phyloP scores from a whole-genome alignment of 2,329 filamentous ascomycete genomes.

The Pseudohalonectria lignicola region DNA sequence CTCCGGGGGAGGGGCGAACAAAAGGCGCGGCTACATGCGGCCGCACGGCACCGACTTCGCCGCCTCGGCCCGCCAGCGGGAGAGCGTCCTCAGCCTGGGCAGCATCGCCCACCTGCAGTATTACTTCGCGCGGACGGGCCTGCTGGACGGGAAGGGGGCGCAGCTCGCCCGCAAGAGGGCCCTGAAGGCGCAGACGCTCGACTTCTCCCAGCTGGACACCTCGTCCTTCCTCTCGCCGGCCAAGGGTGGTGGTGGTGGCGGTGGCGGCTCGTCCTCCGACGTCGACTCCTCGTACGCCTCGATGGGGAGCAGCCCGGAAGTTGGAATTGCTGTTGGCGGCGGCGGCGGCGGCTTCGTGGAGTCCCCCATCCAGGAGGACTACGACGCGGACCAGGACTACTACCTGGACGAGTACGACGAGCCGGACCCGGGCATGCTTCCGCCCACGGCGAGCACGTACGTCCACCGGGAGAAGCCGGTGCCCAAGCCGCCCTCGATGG shows the following conservation, averaged over 20 bases:
- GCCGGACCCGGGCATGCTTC: slow-evolving; percentile 68
- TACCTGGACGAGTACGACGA: slow-evolving; percentile 52
- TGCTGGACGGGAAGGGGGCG: slow-evolving; percentile 87
- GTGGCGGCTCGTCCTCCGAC: slow-evolving; percentile 32
- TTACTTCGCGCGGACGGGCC: slow-evolving; percentile 90
- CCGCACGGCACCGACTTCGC: slow-evolving; percentile 84
- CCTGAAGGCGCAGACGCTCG: slow-evolving; percentile 45
- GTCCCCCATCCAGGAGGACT: slow-evolving; percentile 30
- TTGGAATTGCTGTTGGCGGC: slow-evolving; percentile 16
- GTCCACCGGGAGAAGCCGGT: slow-evolving; percentile 73
- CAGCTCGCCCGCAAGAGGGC: slow-evolving; percentile 61
- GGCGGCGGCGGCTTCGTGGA: slow-evolving; percentile 22
- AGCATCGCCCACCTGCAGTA: slow-evolving; percentile 97
- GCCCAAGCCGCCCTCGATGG: slow-evolving; percentile 72
- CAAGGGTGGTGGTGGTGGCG: slow-evolving; percentile 18
- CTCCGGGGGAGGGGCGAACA: slow-evolving; percentile 12
- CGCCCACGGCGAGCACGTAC: slow-evolving; percentile 96
- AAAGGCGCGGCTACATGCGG: slow-evolving; percentile 74
- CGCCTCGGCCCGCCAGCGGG: slow-evolving; percentile 76
- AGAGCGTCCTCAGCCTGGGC: slow-evolving; percentile 91
- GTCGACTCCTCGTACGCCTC: slow-evolving; percentile 50
- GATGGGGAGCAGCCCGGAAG: slow-evolving; percentile 50
- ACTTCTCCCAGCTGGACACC: slow-evolving; percentile 42
- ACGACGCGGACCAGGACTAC: slow-evolving; percentile 26
- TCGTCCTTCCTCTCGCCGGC: slow-evolving; percentile 19